Base-by-base conservation (phyloP, 768 basidiomycete genomes). In the Boletus rubescentipes region DNA sequence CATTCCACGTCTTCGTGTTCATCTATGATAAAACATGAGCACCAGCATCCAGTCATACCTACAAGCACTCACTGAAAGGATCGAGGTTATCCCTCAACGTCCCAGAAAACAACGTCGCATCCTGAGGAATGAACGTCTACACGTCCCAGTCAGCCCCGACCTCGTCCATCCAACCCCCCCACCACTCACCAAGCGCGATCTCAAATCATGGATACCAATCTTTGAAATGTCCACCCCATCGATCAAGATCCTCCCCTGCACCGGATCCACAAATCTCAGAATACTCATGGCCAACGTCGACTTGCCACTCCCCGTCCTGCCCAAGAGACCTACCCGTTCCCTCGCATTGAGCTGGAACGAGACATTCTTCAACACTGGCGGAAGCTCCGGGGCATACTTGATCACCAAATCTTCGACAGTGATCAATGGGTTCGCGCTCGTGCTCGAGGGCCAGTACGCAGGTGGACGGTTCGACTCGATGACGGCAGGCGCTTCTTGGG, bases 391-490 rank as follows among this genome's bases (percentile, higher is more conserved):
- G 0, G 90, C 83, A 68, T 95, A 95, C 69, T 85, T 90, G 67
- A 95, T 74, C 16, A 82, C 83, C 26, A 96, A 73, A 57, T 93
- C 80, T 60, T 93, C 85, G 0, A 91, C 89, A 1, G 72, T 70
- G 30, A 97, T 63, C 23, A 95, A 73, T 4, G 77, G 65, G 29
- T 84, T 75, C 9, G 79, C 73, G 45, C 77, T 79, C 16, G 85
- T 76, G 53, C 79, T 84, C 0, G 92, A 92, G 0, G 94, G 94
- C 94, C 94, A 97, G 64, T 94, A 94, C 0, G 93, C 94, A 1
- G 94, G 94, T 2, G 86, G 87, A 8, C 90, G 82, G 51, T 79
- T 81, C 0, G 79, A 79, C 59, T 92, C 86, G 45, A 93, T 86
- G 53, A 87, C 64, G 0, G 85, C 77, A 3, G 91, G 84, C 0